Evolutionary conservation across 805 yeast species (phyloP).

Genomic region (Zygosaccharomyces lentus): DNA sequence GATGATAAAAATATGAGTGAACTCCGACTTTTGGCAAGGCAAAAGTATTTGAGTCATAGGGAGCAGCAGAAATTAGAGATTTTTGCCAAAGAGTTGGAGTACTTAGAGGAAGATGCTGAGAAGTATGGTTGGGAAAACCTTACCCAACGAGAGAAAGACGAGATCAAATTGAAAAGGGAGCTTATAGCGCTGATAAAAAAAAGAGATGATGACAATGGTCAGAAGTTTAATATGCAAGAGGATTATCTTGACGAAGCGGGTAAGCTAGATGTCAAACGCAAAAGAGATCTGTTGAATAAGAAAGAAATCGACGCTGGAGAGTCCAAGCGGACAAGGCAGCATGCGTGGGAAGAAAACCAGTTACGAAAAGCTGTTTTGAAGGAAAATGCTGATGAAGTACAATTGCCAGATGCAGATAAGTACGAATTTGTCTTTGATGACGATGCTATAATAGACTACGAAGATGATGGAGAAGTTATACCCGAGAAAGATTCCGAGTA

Average conservation of each 20-base stretch:
- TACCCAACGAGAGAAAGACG: constrained; percentile 46
- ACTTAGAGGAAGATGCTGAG: constrained; percentile 46
- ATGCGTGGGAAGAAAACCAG: constrained; percentile 36
- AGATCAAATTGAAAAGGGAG: constrained; percentile 48
- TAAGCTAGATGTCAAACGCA: constrained; percentile 49
- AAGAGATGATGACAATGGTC: constrained; percentile 34
- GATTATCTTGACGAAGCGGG: constrained; percentile 53
- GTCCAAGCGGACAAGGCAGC: constrained; percentile 32
- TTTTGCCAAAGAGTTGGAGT: constrained; percentile 45
- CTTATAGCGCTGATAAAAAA: constrained; percentile 43
- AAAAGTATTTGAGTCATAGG: constrained; percentile 44
- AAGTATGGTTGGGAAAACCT: constrained; percentile 53
- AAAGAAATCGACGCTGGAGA: constrained; percentile 20
- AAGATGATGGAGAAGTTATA: constrained; percentile 36
- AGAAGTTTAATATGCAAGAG: constrained; percentile 51
- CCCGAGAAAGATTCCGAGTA: constrained; percentile 33
- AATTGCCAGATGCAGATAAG: constrained; percentile 34
- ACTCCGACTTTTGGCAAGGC: constrained; percentile 47
- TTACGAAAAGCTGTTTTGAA: constrained; percentile 25
- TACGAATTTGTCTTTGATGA: constrained; percentile 78
- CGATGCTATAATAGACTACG: constrained; percentile 54
- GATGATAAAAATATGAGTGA: constrained; percentile 29
- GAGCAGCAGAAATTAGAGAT: constrained; percentile 45
- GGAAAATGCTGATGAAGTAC: constrained; percentile 25
- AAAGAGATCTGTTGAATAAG: constrained; percentile 46